Conservation (phyloP, 2,329 filamentous ascomycete species). For the Penicillium sp. region DNA sequence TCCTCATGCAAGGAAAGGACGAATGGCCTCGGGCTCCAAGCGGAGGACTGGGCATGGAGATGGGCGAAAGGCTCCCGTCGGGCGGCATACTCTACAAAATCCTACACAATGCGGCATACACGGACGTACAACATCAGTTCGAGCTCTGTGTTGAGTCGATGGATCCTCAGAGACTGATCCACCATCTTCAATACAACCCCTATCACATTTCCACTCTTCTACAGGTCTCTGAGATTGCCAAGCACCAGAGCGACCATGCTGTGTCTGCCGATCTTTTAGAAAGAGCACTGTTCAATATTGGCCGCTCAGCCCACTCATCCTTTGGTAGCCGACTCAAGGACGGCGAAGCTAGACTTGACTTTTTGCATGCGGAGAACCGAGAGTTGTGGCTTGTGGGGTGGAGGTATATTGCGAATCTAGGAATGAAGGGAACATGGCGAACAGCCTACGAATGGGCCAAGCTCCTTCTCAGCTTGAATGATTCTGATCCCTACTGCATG, state of each 20-base stretch:
- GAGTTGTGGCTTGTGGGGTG: slow-evolving; percentile 90
- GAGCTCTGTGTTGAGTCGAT: slow-evolving; percentile 75
- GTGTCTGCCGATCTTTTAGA: slow-evolving; percentile 85
- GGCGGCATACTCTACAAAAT: slow-evolving; percentile 74
- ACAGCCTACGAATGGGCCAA: slow-evolving; percentile 95
- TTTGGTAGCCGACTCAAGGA: slow-evolving; percentile 74
- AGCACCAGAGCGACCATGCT: slow-evolving; percentile 85
- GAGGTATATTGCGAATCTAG: slow-evolving; percentile 80
- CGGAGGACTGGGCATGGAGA: slow-evolving; percentile 80
- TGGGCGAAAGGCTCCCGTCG: slow-evolving; percentile 55
- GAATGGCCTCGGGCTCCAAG: slow-evolving; percentile 79
- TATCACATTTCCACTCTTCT: slow-evolving; percentile 94
- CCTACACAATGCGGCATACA: slow-evolving; percentile 71
- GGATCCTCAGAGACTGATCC: slow-evolving; percentile 79
- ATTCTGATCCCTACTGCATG: slow-evolving; percentile 79
- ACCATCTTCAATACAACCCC: slow-evolving; percentile 70
- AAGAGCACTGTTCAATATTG: slow-evolving; percentile 87
- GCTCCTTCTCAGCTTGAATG: slow-evolving; percentile 72
- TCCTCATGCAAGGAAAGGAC: slow-evolving; percentile 83
- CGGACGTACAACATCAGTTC: slow-evolving; percentile 72
- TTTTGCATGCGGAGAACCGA: slow-evolving; percentile 78
- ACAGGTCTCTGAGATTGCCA: slow-evolving; percentile 87
- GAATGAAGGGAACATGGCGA: slow-evolving; percentile 88
- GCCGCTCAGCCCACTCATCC: slow-evolving; percentile 79
- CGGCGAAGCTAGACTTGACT: slow-evolving; percentile 79